These are phyloP conservation scores for Tuber brumale DNA, from an alignment of 495 filamentous ascomycete genomes.

Conservation along the genomic window DNA sequence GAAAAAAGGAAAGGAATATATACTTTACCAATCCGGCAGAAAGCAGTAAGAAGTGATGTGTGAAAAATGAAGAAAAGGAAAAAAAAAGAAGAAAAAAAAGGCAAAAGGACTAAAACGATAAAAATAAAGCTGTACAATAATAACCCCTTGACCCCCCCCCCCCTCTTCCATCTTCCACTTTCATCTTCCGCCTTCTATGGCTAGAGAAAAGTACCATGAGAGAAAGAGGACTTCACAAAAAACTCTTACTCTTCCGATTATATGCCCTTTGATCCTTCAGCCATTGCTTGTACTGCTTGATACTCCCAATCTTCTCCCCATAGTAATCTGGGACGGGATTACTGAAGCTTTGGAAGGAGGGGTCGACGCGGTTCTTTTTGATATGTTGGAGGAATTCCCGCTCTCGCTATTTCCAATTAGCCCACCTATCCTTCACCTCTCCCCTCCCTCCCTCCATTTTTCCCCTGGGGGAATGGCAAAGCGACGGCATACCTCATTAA, in stretches of 20 bases:
- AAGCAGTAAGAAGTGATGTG: background rate
- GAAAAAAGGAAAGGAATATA: background rate
- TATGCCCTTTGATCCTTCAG: slow-evolving; percentile 96
- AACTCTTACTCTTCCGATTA: slow-evolving; percentile 77
- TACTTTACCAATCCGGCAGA: slow-evolving; percentile 6
- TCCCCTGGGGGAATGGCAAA: background rate
- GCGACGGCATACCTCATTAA: slow-evolving; percentile 54
- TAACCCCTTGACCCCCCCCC: background rate
- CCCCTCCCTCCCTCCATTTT: background rate
- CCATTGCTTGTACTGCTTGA: slow-evolving; percentile 86
- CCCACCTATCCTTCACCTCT: background rate
- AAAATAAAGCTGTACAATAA: slow-evolving; percentile 1
- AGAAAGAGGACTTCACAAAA: slow-evolving; percentile 42
- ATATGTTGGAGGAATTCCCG: slow-evolving; percentile 83
- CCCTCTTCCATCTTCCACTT: background rate
- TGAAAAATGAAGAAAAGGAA: background rate
- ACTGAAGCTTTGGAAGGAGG: slow-evolving; percentile 57
- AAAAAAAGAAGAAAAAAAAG: background rate
- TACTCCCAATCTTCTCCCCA: slow-evolving; percentile 92
- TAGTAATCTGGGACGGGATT: slow-evolving; percentile 69
- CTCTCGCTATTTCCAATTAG: slow-evolving; percentile 61
- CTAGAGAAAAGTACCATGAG: background rate
- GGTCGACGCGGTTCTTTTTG: slow-evolving; percentile 84
- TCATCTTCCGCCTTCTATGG: background rate
- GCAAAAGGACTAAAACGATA: background rate